phyloP scores from a whole-genome alignment of 2,329 filamentous ascomycete species.

The Cordyceps cateniannulata region DNA sequence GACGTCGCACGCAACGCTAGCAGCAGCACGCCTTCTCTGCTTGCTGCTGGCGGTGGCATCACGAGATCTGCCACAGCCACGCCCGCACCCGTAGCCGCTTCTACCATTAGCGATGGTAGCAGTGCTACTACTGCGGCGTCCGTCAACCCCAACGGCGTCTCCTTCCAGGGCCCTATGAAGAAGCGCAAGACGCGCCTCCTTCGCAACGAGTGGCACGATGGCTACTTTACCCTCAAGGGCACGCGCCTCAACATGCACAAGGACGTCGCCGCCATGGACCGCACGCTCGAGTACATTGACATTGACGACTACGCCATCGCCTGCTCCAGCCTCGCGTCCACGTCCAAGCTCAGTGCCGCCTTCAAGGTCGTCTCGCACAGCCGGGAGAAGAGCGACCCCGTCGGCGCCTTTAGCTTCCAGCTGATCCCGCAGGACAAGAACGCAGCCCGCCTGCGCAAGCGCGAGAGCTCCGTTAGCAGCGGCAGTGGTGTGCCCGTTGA shows the following conservation, averaged over 20 bases:
- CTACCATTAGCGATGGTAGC: no score
- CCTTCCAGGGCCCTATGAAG: constrained; percentile 82
- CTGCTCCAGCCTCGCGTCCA: constrained; percentile 69
- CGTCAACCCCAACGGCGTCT: neutral
- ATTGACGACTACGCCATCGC: constrained; percentile 85
- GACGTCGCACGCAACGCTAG: constrained; percentile 35
- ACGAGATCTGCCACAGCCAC: constrained; percentile 14
- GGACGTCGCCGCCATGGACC: constrained; percentile 43
- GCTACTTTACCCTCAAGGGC: constrained; percentile 79
- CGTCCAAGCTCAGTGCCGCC: constrained; percentile 76
- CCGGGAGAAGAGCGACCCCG: constrained; percentile 48
- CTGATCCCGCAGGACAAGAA: constrained; percentile 65
- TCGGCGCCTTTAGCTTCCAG: constrained; percentile 76
- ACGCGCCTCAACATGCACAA: constrained; percentile 72
- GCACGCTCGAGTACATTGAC: constrained; percentile 71
- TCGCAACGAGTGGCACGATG: constrained; percentile 88
- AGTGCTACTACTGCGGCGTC: no score
- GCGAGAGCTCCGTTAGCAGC: constrained; percentile 41
- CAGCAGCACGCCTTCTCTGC: constrained; percentile 22
- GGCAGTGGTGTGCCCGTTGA: constrained; percentile 28
- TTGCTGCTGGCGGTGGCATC: constrained; percentile 17
- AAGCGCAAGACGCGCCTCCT: constrained; percentile 87
- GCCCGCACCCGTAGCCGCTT: constrained; percentile 22
- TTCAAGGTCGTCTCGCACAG: constrained; percentile 68
- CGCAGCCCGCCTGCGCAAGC: constrained; percentile 46